These are phyloP conservation scores for Prunus davidiana DNA, from an alignment of 306 rosid species.

Conservation along the genomic window DNA sequence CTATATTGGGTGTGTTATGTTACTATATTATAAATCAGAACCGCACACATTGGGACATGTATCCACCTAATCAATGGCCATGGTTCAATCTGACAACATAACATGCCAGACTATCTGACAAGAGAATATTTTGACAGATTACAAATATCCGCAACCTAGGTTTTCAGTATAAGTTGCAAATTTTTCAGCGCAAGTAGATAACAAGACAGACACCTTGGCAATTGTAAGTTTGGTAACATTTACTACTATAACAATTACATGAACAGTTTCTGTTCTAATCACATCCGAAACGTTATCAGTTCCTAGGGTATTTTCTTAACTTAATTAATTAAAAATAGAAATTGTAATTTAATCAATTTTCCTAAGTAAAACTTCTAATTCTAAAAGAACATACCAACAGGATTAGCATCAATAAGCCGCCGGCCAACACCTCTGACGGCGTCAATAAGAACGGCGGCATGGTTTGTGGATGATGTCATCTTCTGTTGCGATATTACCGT, in stretches of 20 bases:
- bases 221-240: neutral
- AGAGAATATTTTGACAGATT: no score
- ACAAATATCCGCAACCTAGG: neutral
- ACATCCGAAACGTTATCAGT: no score
- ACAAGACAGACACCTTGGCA: no score
- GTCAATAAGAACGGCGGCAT: slow-evolving; percentile 8
- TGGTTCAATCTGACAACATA: no score
- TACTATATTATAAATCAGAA: neutral
- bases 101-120: no score
- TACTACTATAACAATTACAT: neutral
- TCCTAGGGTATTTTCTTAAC: no score
- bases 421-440: slow-evolving; percentile 4
- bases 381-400: slow-evolving; percentile 6
- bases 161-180: no score
- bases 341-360: no score
- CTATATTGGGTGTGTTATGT: neutral
- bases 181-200: no score
- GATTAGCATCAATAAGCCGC: slow-evolving; percentile 11
- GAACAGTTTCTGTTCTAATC: neutral
- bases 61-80: neutral
- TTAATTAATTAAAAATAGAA: no score
- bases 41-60: neutral
- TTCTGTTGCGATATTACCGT: neutral
- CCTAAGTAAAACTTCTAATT: neutral
- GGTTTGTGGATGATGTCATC: slow-evolving; percentile 6